phyloP scores from a whole-genome alignment of 169 alveolate genomes.

The Theileria orientalis region DNA sequence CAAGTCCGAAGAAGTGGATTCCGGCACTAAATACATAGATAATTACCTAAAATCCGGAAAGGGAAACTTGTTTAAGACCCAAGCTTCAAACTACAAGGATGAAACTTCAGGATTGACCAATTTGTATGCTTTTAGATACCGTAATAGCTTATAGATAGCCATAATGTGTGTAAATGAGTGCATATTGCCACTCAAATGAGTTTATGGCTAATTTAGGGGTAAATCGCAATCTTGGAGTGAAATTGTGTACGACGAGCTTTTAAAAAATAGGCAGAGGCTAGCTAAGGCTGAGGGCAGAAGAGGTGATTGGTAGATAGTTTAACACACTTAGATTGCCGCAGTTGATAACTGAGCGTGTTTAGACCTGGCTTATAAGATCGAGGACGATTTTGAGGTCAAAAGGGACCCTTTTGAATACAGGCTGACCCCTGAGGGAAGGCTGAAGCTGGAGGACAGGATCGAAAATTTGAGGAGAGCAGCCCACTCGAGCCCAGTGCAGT shows the following conservation, averaged over 20 bases:
- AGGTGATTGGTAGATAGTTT: too few relatives aligned
- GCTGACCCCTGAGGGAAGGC: constrained; percentile 57
- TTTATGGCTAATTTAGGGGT: too few relatives aligned
- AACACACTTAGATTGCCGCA: too few relatives aligned
- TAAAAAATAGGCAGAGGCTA: constrained; percentile 33
- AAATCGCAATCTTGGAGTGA: constrained; percentile 40
- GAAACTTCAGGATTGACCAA: not conserved
- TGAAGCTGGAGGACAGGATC: constrained; percentile 57
- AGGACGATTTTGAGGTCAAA: not conserved
- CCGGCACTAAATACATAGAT: constrained; percentile 6
- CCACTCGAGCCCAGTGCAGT: constrained; percentile 42
- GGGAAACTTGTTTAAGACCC: constrained; percentile 44
- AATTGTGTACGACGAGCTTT: constrained; percentile 52
- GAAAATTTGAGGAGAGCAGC: constrained; percentile 45
- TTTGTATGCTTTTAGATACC: too few relatives aligned
- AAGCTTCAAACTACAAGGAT: constrained; percentile 20
- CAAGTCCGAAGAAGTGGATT: not conserved
- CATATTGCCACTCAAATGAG: too few relatives aligned
- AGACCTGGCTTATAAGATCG: not conserved
- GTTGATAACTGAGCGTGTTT: constrained; percentile 22
- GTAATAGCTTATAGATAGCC: too few relatives aligned
- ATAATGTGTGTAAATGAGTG: not conserved
- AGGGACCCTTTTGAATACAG: constrained; percentile 43
- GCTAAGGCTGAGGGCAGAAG: constrained; percentile 14
- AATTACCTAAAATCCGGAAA: not conserved